These are phyloP conservation scores for Penicillium italicum DNA, from an alignment of 2,329 filamentous ascomycete species.

Conservation along the genomic window DNA sequence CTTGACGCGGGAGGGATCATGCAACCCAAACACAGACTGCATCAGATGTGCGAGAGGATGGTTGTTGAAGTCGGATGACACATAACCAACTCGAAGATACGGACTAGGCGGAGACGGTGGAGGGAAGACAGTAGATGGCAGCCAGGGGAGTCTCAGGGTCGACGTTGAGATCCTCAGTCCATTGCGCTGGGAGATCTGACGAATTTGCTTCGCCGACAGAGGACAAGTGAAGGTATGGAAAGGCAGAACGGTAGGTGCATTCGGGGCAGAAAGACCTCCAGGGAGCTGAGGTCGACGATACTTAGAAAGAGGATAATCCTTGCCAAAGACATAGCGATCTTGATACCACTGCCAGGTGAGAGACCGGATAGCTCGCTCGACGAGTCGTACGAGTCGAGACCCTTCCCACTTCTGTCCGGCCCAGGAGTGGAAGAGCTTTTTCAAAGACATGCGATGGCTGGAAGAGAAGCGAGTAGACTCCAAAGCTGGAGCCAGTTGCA, in stretches of 20 bases:
- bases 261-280: constrained; percentile 67
- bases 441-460: constrained; percentile 30
- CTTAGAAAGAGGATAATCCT: constrained; percentile 53
- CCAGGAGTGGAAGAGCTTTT: constrained; percentile 55
- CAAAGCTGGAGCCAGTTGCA: constrained; percentile 44
- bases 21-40: constrained; percentile 96
- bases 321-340: constrained; percentile 66
- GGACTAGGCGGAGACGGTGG: constrained; percentile 79
- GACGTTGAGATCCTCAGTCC: constrained; percentile 89
- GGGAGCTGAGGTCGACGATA: constrained; percentile 76
- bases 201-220: constrained; percentile 83
- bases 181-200: constrained; percentile 91
- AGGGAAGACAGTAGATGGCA: constrained; percentile 74
- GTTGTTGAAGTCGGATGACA: constrained; percentile 98
- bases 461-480: constrained; percentile 25
- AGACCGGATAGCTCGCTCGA: constrained; percentile 77
- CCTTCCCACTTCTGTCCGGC: constrained; percentile 80
- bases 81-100: constrained; percentile 86
- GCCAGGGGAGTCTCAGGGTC: constrained; percentile 81
- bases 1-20: constrained; percentile 67
- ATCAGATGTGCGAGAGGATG: constrained; percentile 94
- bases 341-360: constrained; percentile 84
- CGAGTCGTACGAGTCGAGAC: constrained; percentile 72
- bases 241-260: constrained; percentile 88
- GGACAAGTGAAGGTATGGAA: constrained; percentile 98